These are phyloP conservation scores for Aspergillus bridgeri DNA, from an alignment of 495 filamentous ascomycete species.

Conservation along the genomic window DNA sequence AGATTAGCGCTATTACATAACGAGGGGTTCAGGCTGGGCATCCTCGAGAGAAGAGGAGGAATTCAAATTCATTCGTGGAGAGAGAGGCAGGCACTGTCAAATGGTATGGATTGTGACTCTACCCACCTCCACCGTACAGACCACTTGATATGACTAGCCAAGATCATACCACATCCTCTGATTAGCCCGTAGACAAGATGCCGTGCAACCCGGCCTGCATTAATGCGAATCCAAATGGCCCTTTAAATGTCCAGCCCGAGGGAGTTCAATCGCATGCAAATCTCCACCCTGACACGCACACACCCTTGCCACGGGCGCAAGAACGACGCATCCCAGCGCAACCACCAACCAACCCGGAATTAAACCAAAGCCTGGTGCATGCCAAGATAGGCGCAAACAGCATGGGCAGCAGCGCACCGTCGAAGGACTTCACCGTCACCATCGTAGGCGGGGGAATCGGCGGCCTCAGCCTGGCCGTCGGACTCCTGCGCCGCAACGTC, in stretches of 20 bases:
- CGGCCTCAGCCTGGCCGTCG: constrained; percentile 54
- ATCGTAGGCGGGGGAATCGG: constrained; percentile 62
- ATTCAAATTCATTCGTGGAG: background rate
- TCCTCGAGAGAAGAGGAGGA: too few species aligned
- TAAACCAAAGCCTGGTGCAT: background rate
- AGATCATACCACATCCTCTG: background rate
- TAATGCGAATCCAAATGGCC: background rate
- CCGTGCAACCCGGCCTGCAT: background rate
- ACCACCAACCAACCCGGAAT: background rate
- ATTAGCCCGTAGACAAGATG: background rate
- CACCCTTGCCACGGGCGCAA: background rate
- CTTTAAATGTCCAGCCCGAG: background rate
- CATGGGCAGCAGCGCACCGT: background rate
- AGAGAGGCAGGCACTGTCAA: background rate
- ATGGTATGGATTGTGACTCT: background rate
- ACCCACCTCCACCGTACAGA: background rate
- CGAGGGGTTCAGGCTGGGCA: too few species aligned
- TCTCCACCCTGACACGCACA: background rate
- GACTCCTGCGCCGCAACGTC: constrained; percentile 49
- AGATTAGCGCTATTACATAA: background rate
- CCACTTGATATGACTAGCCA: background rate
- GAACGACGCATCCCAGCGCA: too few species aligned
- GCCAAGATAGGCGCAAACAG: background rate
- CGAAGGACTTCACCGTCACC: constrained; percentile 39
- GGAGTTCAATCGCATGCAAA: background rate